Conservation (phyloP, 2,329 filamentous ascomycete genomes). For the Cordyceps fumosorosea region DNA sequence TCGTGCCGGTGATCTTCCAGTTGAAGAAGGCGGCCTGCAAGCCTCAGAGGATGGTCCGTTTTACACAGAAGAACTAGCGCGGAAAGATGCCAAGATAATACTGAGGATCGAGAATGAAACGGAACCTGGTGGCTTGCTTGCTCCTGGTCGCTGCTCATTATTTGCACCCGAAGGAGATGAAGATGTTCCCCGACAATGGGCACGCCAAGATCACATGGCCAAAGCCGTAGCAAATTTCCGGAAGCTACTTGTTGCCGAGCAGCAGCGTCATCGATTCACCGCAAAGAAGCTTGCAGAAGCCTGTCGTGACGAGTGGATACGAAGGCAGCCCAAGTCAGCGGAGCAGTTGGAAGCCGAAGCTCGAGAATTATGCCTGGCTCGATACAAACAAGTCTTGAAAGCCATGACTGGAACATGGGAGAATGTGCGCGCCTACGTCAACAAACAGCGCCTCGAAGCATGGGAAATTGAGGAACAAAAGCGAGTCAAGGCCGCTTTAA, state of each 20-base stretch:
- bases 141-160: conserved; percentile 60
- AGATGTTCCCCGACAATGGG: conserved; percentile 72
- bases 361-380: conserved; percentile 55
- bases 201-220: conserved; percentile 79
- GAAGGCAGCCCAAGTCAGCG: conserved; percentile 64
- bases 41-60: conserved; percentile 47
- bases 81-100: conserved; percentile 63
- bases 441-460: conserved; percentile 50
- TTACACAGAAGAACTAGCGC: conserved; percentile 56
- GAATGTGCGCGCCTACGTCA: conserved; percentile 56
- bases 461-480: conserved; percentile 61
- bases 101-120: conserved; percentile 65
- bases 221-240: conserved; percentile 76
- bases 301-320: conserved; percentile 68
- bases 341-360: conserved; percentile 81
- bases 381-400: conserved; percentile 66
- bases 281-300: conserved; percentile 77
- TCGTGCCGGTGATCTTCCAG: conserved; percentile 42
- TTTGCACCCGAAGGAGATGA: conserved; percentile 67
- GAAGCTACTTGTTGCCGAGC: conserved; percentile 72
- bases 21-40: conserved; percentile 53
- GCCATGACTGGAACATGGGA: conserved; percentile 54
- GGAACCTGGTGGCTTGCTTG: conserved; percentile 68
- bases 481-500: conserved; percentile 61
- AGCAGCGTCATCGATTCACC: conserved; percentile 64